Percentiles rank a stretch among this genome's conserved stretches.
These are phyloP conservation scores for Sugiyamaella mastotermitis DNA, from an alignment of 805 yeast genomes.

Conservation along the genomic window DNA sequence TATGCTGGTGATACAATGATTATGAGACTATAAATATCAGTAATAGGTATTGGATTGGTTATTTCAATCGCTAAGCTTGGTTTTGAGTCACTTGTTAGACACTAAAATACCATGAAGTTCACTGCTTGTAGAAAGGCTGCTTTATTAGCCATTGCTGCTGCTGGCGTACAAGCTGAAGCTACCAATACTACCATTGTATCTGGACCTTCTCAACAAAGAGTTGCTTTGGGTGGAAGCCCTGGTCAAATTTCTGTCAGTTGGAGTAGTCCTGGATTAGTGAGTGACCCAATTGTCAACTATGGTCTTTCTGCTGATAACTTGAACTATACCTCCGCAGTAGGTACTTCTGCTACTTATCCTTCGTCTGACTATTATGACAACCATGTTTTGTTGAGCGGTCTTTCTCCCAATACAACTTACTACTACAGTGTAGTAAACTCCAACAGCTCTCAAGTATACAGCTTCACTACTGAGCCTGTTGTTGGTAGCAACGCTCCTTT, in stretches of 20 bases:
- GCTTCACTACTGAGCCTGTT: conserved; percentile 12
- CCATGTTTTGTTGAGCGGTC: conserved; percentile 22
- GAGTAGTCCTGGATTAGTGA: conserved; percentile 18
- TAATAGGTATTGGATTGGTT: too few species aligned
- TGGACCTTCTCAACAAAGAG: conserved; percentile 19
- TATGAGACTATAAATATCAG: too few species aligned
- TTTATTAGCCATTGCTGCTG: too few species aligned
- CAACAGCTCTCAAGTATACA: conserved; percentile 4
- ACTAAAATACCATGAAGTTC: too few species aligned
- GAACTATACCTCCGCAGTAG: conserved; percentile 4
- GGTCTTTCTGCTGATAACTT: conserved; percentile 13
- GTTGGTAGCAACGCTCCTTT: conserved; percentile 11
- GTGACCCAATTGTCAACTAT: conserved; percentile 19
- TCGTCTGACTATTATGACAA: conserved; percentile 22
- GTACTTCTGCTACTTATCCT: conserved; percentile 19
- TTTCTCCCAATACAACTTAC: conserved; percentile 22
- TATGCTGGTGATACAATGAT: too few species aligned
- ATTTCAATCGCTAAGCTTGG: too few species aligned
- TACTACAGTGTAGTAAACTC: conserved; percentile 19
- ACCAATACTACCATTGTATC: neutral
- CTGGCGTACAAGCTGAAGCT: neutral
- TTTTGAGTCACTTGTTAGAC: too few species aligned
- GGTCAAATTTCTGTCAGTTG: conserved; percentile 23
- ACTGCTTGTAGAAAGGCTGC: too few species aligned
- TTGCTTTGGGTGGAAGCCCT: conserved; percentile 22